These are phyloP conservation scores for Kernera saxatilis DNA, from an alignment of 345 rosid species.

Conservation along the genomic window DNA sequence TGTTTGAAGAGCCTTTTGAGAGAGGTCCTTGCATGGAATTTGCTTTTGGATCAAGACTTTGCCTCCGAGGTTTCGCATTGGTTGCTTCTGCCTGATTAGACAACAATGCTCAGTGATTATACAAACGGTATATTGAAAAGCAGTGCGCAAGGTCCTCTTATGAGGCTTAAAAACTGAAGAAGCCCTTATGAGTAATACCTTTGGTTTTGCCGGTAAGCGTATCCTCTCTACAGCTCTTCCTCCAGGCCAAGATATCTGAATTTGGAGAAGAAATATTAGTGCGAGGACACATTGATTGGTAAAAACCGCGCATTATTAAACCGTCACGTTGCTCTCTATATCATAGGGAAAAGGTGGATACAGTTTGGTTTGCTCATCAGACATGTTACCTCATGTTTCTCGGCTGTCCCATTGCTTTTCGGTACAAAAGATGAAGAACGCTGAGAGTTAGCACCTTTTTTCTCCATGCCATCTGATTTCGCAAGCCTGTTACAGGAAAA, in stretches of 20 bases:
- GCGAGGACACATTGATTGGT: not conserved
- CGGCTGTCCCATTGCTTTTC: not conserved
- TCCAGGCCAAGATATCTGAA: slow-evolving; percentile 3
- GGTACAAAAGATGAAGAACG: slow-evolving; percentile 1
- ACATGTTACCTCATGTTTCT: slow-evolving; percentile 20
- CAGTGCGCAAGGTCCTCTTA: not conserved
- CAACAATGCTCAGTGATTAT: not conserved
- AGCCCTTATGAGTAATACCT: slow-evolving; percentile 11
- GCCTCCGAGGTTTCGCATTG: not conserved
- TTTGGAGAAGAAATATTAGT: not conserved
- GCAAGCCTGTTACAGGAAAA: not conserved
- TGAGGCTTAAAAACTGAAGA: not conserved
- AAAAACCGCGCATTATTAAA: not conserved
- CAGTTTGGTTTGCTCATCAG: not conserved
- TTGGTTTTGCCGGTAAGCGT: not conserved
- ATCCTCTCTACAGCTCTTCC: slow-evolving; percentile 13
- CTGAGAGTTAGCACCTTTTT: not conserved
- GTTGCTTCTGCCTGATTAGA: slow-evolving; percentile 14
- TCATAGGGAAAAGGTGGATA: not conserved
- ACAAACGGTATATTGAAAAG: not conserved
- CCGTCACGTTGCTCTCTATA: not conserved
- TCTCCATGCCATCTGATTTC: not conserved
- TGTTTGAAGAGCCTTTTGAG: slow-evolving; percentile 5
- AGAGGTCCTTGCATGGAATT: slow-evolving; percentile 5
- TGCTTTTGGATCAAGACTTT: slow-evolving; percentile 1